phyloP scores from a whole-genome alignment of 1,284 basidiomycete genomes.

The Apiotrichum porosum region DNA sequence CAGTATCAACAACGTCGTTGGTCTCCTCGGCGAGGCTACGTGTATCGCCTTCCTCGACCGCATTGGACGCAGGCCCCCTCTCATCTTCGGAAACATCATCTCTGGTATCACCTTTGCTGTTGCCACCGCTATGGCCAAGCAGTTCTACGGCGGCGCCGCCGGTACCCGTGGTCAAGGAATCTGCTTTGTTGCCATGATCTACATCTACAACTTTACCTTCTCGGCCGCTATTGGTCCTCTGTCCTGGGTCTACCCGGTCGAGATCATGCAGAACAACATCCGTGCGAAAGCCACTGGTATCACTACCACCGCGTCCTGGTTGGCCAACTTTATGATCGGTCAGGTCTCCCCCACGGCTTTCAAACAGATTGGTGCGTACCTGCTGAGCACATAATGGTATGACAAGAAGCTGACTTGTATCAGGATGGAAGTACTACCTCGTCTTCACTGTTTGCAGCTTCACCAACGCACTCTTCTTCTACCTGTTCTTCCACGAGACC shows the following conservation, averaged over 20 bases:
- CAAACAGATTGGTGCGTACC: not conserved
- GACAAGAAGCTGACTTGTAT: too few species aligned
- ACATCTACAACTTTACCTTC: constrained; percentile 34
- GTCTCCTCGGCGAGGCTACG: constrained; percentile 56
- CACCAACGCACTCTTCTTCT: constrained; percentile 1
- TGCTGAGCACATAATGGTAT: too few species aligned
- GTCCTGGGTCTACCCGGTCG: constrained; percentile 43
- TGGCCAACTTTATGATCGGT: constrained; percentile 48
- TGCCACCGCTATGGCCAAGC: too few species aligned
- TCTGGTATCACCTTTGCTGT: constrained; percentile 47
- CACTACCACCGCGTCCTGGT: constrained; percentile 53
- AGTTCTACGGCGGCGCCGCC: too few species aligned
- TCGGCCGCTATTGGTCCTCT: constrained; percentile 15
- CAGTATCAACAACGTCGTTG: constrained; percentile 60
- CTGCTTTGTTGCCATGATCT: constrained; percentile 32
- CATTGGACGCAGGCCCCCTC: constrained; percentile 55
- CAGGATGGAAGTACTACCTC: constrained; percentile 20
- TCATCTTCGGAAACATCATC: constrained; percentile 57
- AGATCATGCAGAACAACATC: constrained; percentile 56
- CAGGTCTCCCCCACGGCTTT: constrained; percentile 34
- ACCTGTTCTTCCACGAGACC: constrained; percentile 57
- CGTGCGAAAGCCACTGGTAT: constrained; percentile 60
- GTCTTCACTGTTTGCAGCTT: constrained; percentile 57
- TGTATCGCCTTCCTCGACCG: constrained; percentile 59
- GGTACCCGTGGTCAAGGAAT: constrained; percentile 4